Conservation (phyloP, 2,329 filamentous ascomycete genomes). For the Aspergillus piperis region DNA sequence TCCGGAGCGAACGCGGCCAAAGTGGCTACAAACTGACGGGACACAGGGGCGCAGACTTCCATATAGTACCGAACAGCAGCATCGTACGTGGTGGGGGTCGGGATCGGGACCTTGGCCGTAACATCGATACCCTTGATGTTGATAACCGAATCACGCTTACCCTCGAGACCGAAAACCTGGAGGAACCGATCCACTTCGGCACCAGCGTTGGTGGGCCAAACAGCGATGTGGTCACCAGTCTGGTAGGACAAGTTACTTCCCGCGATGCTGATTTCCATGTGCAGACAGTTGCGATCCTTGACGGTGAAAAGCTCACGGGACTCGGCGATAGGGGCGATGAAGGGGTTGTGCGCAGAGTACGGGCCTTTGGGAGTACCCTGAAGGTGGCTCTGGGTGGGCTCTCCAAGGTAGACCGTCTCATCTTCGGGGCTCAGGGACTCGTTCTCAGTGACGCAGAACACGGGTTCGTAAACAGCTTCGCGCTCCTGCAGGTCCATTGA, state of each 20-base stretch:
- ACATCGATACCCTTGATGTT: constrained; percentile 88
- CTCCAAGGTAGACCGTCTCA: constrained; percentile 85
- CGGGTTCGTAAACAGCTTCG: constrained; percentile 92
- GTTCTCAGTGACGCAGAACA: constrained; percentile 79
- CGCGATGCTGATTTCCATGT: constrained; percentile 91
- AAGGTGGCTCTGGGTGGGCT: constrained; percentile 94
- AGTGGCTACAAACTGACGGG: constrained; percentile 88
- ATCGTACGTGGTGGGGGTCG: constrained; percentile 94
- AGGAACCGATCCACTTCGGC: constrained; percentile 90
- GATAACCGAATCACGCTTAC: constrained; percentile 80
- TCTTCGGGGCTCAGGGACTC: constrained; percentile 73
- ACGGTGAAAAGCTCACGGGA: constrained; percentile 89
- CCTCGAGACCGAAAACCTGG: constrained; percentile 70
- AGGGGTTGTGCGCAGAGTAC: constrained; percentile 95
- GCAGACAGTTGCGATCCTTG: constrained; percentile 90
- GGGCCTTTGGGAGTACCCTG: constrained; percentile 81
- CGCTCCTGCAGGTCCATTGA: constrained; percentile 91
- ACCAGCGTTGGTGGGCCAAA: constrained; percentile 96
- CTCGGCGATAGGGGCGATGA: constrained; percentile 88
- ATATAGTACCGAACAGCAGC: constrained; percentile 92
- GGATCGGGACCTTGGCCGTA: constrained; percentile 96
- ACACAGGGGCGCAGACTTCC: constrained; percentile 93
- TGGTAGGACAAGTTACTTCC: constrained; percentile 90
- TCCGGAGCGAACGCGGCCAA: constrained; percentile 87
- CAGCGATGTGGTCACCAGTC: constrained; percentile 93